Percentiles rank a stretch among this genome's conserved stretches.
phyloP scores from a whole-genome alignment of 1,139 yeast genomes.

The Hyphopichia fennica region DNA sequence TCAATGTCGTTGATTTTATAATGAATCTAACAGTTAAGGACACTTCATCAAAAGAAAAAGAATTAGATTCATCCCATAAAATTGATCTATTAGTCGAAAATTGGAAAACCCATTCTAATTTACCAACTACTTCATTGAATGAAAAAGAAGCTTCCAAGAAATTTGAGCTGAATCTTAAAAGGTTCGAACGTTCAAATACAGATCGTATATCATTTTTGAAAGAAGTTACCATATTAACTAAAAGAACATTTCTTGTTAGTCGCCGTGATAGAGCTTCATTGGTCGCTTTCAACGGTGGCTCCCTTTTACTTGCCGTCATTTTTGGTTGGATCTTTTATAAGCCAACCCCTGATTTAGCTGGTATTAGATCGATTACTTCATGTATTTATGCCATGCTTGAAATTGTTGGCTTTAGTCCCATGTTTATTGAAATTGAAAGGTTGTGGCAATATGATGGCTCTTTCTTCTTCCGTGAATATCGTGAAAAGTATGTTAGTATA shows the following conservation, averaged over 20 bases:
- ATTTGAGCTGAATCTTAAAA: slow-evolving; percentile 22
- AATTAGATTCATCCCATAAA: slow-evolving; percentile 41
- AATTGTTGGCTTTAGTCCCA: slow-evolving; percentile 65
- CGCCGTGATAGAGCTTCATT: slow-evolving; percentile 61
- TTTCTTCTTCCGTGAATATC: slow-evolving; percentile 70
- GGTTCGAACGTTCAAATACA: slow-evolving; percentile 27
- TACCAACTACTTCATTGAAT: slow-evolving; percentile 5
- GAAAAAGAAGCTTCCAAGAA: slow-evolving; percentile 12
- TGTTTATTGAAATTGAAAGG: slow-evolving; percentile 73
- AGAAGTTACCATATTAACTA: slow-evolving; percentile 57
- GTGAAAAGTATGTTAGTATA: slow-evolving; percentile 67
- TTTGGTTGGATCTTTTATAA: slow-evolving; percentile 78
- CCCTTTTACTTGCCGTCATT: slow-evolving; percentile 55
- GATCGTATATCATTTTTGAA: slow-evolving; percentile 27
- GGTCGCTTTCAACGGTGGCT: slow-evolving; percentile 54
- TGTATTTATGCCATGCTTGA: slow-evolving; percentile 64
- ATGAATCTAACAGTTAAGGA: slow-evolving; percentile 75
- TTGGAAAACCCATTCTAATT: slow-evolving; percentile 43
- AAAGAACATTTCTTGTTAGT: slow-evolving; percentile 55
- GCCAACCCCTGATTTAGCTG: slow-evolving; percentile 62
- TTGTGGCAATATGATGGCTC: slow-evolving; percentile 68
- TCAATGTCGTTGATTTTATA: slow-evolving; percentile 56
- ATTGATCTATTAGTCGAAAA: slow-evolving; percentile 43
- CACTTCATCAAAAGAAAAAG: slow-evolving; percentile 43
- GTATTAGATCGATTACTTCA: slow-evolving; percentile 66